These are phyloP conservation scores for Myxozyma neotropica DNA, from an alignment of 805 yeast genomes.

Conservation along the genomic window DNA sequence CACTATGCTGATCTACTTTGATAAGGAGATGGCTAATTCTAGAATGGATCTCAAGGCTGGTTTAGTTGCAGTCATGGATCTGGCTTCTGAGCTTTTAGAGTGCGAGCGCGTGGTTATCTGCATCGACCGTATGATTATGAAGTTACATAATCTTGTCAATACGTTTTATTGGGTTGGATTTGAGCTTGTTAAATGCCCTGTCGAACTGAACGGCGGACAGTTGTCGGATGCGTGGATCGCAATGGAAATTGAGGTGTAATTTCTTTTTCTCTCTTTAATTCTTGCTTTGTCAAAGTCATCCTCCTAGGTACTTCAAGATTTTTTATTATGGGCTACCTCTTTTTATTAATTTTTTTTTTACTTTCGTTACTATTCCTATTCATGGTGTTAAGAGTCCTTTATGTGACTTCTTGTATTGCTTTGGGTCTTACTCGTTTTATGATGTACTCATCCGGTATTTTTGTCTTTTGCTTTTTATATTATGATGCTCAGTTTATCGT, in stretches of 20 bases:
- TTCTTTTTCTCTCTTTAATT: background rate
- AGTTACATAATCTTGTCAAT: slow-evolving; percentile 18
- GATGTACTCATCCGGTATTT: background rate
- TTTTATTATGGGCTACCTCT: background rate
- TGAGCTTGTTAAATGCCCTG: slow-evolving; percentile 27
- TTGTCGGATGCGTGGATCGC: slow-evolving; percentile 34
- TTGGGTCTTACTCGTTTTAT: background rate
- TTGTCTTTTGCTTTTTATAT: background rate
- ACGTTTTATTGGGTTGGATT: slow-evolving; percentile 37
- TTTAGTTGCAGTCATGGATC: slow-evolving; percentile 35
- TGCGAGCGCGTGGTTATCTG: slow-evolving; percentile 35
- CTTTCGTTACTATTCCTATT: background rate
- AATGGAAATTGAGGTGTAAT: slow-evolving; percentile 33
- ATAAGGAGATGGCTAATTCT: slow-evolving; percentile 20
- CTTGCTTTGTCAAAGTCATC: background rate
- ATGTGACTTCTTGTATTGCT: background rate
- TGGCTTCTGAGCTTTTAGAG: slow-evolving; percentile 35
- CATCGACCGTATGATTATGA: slow-evolving; percentile 29
- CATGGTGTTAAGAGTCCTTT: background rate
- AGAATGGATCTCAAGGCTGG: slow-evolving; percentile 28
- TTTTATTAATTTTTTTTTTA: background rate
- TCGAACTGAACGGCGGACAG: slow-evolving; percentile 21
- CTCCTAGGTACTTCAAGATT: background rate
- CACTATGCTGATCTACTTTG: slow-evolving; percentile 32
- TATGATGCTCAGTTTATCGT: background rate